These are phyloP conservation scores for Jatropha multifida DNA, from an alignment of 441 rosid species.

Conservation along the genomic window DNA sequence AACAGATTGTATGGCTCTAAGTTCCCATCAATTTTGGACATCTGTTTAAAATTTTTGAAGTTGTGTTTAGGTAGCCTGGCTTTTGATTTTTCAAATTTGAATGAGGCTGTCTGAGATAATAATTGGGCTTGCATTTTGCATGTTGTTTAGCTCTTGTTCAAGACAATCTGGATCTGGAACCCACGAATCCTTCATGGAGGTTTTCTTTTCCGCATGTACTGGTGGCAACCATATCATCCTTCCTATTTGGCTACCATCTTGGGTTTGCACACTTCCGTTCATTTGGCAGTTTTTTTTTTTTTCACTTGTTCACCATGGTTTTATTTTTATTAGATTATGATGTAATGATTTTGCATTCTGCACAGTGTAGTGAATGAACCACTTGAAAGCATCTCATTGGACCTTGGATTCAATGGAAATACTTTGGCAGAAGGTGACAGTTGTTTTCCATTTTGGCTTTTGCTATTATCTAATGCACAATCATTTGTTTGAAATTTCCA, in stretches of 20 bases:
- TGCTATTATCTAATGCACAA: not conserved
- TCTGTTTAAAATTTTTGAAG: not conserved
- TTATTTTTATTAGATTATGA: not conserved
- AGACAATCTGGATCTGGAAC: conserved; percentile 35
- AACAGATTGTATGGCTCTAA: not conserved
- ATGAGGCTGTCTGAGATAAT: conserved; percentile 5
- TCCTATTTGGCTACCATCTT: conserved; percentile 66
- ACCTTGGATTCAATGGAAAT: conserved; percentile 77
- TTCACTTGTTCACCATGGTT: not conserved
- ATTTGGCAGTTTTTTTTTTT: conserved; percentile 10
- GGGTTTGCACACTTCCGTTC: conserved; percentile 42
- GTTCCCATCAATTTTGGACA: not conserved
- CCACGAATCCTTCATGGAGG: conserved; percentile 64
- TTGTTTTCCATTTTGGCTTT: not conserved
- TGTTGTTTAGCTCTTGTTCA: conserved; percentile 43
- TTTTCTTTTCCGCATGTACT: conserved; percentile 55
- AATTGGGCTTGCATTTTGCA: conserved; percentile 20
- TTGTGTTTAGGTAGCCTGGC: conserved; percentile 4
- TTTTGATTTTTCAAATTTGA: not conserved
- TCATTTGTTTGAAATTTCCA: conserved; percentile 12
- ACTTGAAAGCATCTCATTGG: conserved; percentile 72
- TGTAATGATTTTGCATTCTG: conserved; percentile 13
- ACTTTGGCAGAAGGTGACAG: conserved; percentile 75
- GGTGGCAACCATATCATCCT: conserved; percentile 55
- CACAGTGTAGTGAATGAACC: conserved; percentile 84